Evolutionary conservation across 202 grass and related monocot species (phyloP).

Genomic region (Brachypodium distachyon): DNA sequence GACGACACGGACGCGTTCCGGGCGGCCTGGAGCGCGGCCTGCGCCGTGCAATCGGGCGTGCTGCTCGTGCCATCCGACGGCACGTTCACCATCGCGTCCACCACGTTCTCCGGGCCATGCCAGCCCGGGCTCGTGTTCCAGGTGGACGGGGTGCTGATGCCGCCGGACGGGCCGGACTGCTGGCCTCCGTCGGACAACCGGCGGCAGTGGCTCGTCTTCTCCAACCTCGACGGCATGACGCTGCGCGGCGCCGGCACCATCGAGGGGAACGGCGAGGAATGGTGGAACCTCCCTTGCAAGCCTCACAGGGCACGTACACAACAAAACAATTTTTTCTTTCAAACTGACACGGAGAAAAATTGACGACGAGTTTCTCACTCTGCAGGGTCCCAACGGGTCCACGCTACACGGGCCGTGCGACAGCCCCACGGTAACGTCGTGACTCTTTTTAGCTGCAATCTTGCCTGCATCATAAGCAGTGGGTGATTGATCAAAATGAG

Average conservation of each 20-base stretch:
- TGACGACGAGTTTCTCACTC: neutral
- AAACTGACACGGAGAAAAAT: neutral
- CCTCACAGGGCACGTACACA: conserved; percentile 70
- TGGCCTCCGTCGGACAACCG: conserved; percentile 73
- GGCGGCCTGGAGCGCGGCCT: conserved; percentile 61
- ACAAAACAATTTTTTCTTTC: neutral
- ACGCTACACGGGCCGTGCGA: conserved; percentile 76
- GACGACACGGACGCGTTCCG: conserved; percentile 81
- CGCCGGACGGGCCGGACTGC: conserved; percentile 67
- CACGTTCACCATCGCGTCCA: conserved; percentile 68
- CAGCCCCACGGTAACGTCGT: conserved; percentile 58
- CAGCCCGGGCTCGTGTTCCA: conserved; percentile 74
- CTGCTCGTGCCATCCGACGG: conserved; percentile 70
- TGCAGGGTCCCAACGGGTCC: conserved; percentile 80
- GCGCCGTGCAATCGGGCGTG: conserved; percentile 45
- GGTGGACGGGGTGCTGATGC: conserved; percentile 83
- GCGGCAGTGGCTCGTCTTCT: conserved; percentile 81
- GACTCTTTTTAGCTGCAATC: neutral
- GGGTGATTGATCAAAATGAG: neutral
- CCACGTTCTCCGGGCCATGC: conserved; percentile 81
- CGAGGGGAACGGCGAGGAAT: conserved; percentile 84
- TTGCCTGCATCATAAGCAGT: neutral
- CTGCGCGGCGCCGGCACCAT: conserved; percentile 71
- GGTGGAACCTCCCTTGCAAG: conserved; percentile 97
- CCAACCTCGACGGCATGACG: conserved; percentile 55